A percentile compares a stretch with the other conserved stretches of the same genome.
These are phyloP conservation scores for Bidens hawaiensis DNA, from an alignment of 140 eudicot genomes.

Conservation along the genomic window DNA sequence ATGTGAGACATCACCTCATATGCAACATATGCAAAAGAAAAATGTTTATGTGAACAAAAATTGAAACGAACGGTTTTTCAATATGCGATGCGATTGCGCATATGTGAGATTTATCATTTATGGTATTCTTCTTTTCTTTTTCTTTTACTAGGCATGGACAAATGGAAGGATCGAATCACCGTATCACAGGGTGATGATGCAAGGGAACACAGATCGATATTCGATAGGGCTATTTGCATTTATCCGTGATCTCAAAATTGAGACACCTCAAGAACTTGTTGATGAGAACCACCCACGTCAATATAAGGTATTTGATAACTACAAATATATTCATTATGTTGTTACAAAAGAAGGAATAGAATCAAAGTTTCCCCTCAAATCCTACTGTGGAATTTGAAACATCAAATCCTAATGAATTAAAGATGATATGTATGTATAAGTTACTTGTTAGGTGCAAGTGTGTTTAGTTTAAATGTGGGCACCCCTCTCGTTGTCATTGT, in stretches of 20 bases:
- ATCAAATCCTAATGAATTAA: no score
- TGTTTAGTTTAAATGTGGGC: no score
- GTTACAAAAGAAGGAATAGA: constrained; percentile 43
- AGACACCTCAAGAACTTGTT: constrained; percentile 30
- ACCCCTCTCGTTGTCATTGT: no score
- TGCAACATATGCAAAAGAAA: no score
- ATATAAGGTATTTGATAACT: constrained; percentile 42
- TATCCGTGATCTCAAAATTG: constrained; percentile 32
- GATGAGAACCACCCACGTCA: constrained; percentile 37
- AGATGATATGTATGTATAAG: no score
- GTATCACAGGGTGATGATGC: constrained; percentile 40
- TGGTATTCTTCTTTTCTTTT: neutral
- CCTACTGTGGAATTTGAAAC: constrained; percentile 54
- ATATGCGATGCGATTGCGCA: no score
- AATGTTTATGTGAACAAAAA: no score
- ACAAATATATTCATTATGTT: constrained; percentile 42
- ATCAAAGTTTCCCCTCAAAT: constrained; percentile 46
- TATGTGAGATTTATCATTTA: no score
- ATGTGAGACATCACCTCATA: no score
- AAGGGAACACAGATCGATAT: constrained; percentile 33
- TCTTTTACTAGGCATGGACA: constrained; percentile 40
- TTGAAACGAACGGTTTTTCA: no score
- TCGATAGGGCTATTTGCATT: constrained; percentile 39
- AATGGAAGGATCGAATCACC: constrained; percentile 40
- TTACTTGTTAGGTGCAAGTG: no score